Evolutionary conservation across 352 stramenopile genomes (phyloP).

Genomic region (Pythium aristosporum): DNA sequence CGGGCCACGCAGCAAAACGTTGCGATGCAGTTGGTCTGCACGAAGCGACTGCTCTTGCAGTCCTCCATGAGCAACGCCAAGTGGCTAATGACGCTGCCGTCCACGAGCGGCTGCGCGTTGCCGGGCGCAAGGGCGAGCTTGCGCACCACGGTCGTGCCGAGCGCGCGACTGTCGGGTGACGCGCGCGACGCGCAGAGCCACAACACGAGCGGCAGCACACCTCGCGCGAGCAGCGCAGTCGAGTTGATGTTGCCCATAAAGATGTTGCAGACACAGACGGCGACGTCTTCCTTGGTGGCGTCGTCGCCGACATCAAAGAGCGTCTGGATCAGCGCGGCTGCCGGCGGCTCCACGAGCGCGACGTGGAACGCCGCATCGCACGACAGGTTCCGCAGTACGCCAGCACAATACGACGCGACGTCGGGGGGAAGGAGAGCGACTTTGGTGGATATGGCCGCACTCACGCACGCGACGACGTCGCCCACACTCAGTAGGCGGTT

Average conservation of each 20-base stretch:
- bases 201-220: slow-evolving; percentile 54
- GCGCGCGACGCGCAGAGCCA: slow-evolving; percentile 39
- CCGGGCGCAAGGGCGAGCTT: slow-evolving; percentile 68
- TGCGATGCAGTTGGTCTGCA: slow-evolving; percentile 71
- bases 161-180: slow-evolving; percentile 30
- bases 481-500: slow-evolving; percentile 24
- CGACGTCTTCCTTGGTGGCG: slow-evolving; percentile 45
- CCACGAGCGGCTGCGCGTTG: slow-evolving; percentile 62
- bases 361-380: slow-evolving; percentile 36
- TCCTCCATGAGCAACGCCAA: slow-evolving; percentile 50
- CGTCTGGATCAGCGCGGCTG: slow-evolving; percentile 42
- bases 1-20: slow-evolving; percentile 61
- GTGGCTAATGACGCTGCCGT: slow-evolving; percentile 49
- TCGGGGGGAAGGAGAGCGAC: slow-evolving; percentile 21
- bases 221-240: slow-evolving; percentile 41
- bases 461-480: slow-evolving; percentile 29
- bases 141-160: slow-evolving; percentile 60
- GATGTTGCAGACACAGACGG: slow-evolving; percentile 63
- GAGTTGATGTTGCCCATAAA: slow-evolving; percentile 69
- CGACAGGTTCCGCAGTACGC: slow-evolving; percentile 57
- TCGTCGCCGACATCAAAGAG: slow-evolving; percentile 48
- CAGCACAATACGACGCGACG: slow-evolving; percentile 26
- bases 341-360: slow-evolving; percentile 38
- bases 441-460: slow-evolving; percentile 26
- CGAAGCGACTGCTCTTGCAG: slow-evolving; percentile 30